Evolutionary conservation across 1,284 basidiomycete genomes (phyloP).

Genomic region (Hymenochaete sp.): DNA sequence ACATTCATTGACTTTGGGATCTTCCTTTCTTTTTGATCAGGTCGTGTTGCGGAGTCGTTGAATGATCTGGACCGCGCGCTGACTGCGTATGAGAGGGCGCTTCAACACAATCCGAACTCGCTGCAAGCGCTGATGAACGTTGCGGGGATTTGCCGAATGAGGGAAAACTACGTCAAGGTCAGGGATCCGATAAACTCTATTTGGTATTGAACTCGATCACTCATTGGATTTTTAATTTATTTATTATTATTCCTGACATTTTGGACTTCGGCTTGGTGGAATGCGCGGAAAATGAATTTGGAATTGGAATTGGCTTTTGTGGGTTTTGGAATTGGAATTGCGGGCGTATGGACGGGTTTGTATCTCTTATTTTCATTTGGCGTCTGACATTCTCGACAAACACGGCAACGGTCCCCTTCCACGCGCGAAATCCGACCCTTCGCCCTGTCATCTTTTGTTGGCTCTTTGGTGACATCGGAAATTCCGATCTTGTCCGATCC

Average conservation of each 20-base stretch:
- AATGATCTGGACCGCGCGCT: slow-evolving; percentile 83
- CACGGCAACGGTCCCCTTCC: too few relatives aligned
- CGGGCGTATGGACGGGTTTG: too few relatives aligned
- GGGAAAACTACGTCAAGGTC: slow-evolving; percentile 79
- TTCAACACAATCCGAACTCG: slow-evolving; percentile 87
- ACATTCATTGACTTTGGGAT: not conserved
- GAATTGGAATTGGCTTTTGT: too few relatives aligned
- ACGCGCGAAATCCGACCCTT: too few relatives aligned
- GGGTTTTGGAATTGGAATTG: too few relatives aligned
- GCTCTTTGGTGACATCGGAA: too few relatives aligned
- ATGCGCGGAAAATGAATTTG: too few relatives aligned
- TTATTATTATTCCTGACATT: not conserved
- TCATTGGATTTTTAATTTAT: not conserved
- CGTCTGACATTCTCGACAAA: too few relatives aligned
- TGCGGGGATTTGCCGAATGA: slow-evolving; percentile 84
- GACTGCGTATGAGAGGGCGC: slow-evolving; percentile 83
- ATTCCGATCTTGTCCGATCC: too few relatives aligned
- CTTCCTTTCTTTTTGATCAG: slow-evolving; percentile 30
- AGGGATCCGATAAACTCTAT: not conserved
- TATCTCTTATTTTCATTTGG: too few relatives aligned
- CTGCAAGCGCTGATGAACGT: slow-evolving; percentile 84
- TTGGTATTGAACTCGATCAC: slow-evolving; percentile 10
- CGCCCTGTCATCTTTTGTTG: too few relatives aligned
- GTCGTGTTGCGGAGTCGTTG: slow-evolving; percentile 86
- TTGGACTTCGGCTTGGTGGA: not conserved